Percentiles rank a stretch among this genome's conserved stretches.
phyloP scores from a whole-genome alignment of 805 yeast species.

The Blastobotrys attinorum region DNA sequence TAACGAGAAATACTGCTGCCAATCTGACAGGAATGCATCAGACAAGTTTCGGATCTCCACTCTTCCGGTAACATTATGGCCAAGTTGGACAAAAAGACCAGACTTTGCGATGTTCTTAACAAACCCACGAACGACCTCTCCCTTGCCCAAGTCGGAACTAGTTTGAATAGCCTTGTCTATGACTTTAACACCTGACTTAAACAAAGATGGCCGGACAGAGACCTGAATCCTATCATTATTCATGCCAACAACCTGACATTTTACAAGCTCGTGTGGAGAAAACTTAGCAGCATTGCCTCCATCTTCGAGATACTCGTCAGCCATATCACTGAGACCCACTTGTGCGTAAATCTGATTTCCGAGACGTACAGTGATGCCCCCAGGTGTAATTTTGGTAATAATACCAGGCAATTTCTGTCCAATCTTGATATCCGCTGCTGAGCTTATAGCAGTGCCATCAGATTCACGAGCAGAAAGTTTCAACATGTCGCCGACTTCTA shows the following conservation, averaged over 20 bases:
- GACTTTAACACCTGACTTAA: conserved; percentile 35
- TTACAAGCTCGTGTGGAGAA: conserved; percentile 17
- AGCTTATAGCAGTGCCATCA: conserved; percentile 16
- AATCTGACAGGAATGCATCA: conserved; percentile 73
- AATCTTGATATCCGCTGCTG: conserved; percentile 12
- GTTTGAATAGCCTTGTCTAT: conserved; percentile 44
- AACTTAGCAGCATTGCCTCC: conserved; percentile 7
- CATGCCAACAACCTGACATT: conserved; percentile 31
- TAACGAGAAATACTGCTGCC: conserved; percentile 70
- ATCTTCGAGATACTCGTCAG: conserved; percentile 18
- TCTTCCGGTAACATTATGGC: conserved; percentile 64
- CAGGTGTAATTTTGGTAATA: conserved; percentile 31
- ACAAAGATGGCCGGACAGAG: conserved; percentile 44
- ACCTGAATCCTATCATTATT: conserved; percentile 50
- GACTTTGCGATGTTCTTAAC: conserved; percentile 72
- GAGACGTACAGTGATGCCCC: conserved; percentile 17
- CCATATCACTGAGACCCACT: conserved; percentile 15
- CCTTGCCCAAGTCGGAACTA: conserved; percentile 49
- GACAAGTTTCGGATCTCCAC: conserved; percentile 76
- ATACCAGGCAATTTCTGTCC: conserved; percentile 14
- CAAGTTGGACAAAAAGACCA: conserved; percentile 63
- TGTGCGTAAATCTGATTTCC: conserved; percentile 26
- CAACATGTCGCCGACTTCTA: conserved; percentile 36
- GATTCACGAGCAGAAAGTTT: conserved; percentile 40
- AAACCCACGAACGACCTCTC: conserved; percentile 75